Percentiles rank a stretch among this genome's conserved stretches.
phyloP scores from a whole-genome alignment of 352 stramenopile genomes.

The Phytophthora palmivora region DNA sequence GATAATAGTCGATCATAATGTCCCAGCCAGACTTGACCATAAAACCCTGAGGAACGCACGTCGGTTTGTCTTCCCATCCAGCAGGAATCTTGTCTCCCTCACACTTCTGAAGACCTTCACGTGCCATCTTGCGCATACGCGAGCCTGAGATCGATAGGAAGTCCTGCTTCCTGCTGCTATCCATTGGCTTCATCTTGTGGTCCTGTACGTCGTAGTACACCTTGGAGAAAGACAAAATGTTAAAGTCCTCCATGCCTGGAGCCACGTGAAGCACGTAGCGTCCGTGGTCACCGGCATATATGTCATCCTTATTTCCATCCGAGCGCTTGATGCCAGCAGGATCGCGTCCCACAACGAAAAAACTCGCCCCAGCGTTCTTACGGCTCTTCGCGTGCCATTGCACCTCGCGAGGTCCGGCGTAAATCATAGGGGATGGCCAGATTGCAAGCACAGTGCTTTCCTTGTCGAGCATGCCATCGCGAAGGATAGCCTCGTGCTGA shows the following conservation, averaged over 20 bases:
- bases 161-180: slow-evolving; percentile 92
- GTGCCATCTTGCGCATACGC: slow-evolving; percentile 97
- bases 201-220: slow-evolving; percentile 98
- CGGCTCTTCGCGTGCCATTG: slow-evolving; percentile 98
- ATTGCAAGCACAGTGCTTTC: slow-evolving; percentile 98
- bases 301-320: slow-evolving; percentile 93
- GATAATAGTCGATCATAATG: slow-evolving; percentile 99
- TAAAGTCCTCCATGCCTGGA: slow-evolving; percentile 94
- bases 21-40: slow-evolving; percentile 99
- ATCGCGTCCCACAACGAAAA: slow-evolving; percentile 98
- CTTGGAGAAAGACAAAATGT: slow-evolving; percentile 96
- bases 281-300: slow-evolving; percentile 97
- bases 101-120: slow-evolving; percentile 94
- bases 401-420: slow-evolving; percentile 97
- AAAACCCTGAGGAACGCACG: slow-evolving; percentile 97
- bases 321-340: slow-evolving; percentile 98
- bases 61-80: slow-evolving; percentile 81
- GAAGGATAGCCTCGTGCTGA: slow-evolving; percentile 95
- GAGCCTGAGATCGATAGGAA: slow-evolving; percentile 98
- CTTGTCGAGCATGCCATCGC: slow-evolving; percentile 95
- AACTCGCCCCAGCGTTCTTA: slow-evolving; percentile 95
- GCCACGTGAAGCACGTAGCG: slow-evolving; percentile 97
- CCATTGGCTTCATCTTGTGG: slow-evolving; percentile 98
- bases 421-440: slow-evolving; percentile 99
- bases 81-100: slow-evolving; percentile 65